These are phyloP conservation scores for Pyronema domesticum DNA, from an alignment of 495 filamentous ascomycete genomes.

Conservation along the genomic window DNA sequence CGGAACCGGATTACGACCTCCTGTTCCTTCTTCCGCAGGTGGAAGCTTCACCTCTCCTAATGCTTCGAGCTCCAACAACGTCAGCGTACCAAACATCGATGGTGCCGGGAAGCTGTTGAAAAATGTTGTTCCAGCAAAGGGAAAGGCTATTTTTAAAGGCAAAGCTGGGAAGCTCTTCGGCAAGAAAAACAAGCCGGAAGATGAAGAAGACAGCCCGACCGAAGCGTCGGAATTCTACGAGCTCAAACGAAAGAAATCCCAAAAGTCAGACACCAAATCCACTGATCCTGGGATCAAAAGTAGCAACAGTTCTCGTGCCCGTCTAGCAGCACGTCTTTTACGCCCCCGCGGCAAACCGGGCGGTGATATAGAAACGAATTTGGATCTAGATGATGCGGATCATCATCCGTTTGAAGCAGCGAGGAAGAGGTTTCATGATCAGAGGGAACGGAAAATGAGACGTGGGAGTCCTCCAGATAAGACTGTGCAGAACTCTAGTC, in stretches of 20 bases:
- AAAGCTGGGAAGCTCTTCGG: background rate
- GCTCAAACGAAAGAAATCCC: constrained; percentile 1
- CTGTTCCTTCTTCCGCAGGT: background rate
- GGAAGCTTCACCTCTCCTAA: background rate
- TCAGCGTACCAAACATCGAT: background rate
- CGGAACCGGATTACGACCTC: no score
- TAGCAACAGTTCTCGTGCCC: background rate
- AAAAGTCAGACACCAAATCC: background rate
- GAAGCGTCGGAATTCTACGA: constrained; percentile 4
- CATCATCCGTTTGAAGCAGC: background rate
- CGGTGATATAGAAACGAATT: constrained; percentile 5
- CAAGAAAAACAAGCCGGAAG: background rate
- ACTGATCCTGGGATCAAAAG: background rate
- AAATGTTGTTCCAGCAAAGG: background rate
- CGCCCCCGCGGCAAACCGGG: background rate
- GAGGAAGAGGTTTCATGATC: background rate
- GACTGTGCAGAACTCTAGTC: background rate
- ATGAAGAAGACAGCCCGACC: constrained; percentile 1
- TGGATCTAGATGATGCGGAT: background rate
- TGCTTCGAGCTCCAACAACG: background rate
- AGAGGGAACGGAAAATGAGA: constrained; percentile 5
- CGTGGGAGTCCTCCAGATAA: background rate
- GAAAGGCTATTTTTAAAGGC: background rate
- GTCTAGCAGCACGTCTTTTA: constrained; percentile 1
- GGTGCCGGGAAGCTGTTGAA: background rate